Conservation (phyloP, 140 eudicot species). For the Senecio squalidus region DNA sequence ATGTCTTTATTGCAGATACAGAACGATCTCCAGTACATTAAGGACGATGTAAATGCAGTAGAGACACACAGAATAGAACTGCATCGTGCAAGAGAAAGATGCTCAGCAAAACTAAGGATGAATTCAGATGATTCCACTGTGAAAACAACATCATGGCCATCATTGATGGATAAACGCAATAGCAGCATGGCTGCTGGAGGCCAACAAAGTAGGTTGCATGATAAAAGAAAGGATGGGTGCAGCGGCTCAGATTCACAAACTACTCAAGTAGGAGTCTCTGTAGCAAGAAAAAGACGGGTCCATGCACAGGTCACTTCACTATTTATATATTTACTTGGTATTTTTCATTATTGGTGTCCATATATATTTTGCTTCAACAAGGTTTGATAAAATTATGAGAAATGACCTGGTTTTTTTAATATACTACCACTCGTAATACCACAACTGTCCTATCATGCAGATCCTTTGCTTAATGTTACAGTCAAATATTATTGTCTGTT, state of each 20-base stretch:
- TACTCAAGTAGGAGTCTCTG: conserved; percentile 43
- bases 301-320: conserved; percentile 65
- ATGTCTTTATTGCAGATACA: conserved; percentile 50
- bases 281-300: conserved; percentile 68
- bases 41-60: conserved; percentile 76
- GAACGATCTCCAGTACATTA: conserved; percentile 70
- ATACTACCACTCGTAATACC: too few species aligned
- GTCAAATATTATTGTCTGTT: not conserved
- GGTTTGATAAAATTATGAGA: not conserved
- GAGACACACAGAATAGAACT: conserved; percentile 66
- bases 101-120: conserved; percentile 49
- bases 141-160: conserved; percentile 47
- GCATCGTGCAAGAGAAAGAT: conserved; percentile 56
- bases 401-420: not conserved
- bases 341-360: not conserved
- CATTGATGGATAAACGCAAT: conserved; percentile 53
- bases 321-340: not conserved
- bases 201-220: conserved; percentile 36
- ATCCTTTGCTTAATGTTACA: not conserved
- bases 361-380: not conserved
- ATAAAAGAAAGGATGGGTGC: conserved; percentile 43
- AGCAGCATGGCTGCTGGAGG: conserved; percentile 27
- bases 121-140: conserved; percentile 39
- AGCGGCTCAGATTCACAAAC: conserved; percentile 53
- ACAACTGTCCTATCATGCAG: too few species aligned